A percentile compares a stretch with the other conserved stretches of the same genome.
Evolutionary conservation across 176 grass and related monocot species (phyloP).

Genomic region (Carex littledalei): DNA sequence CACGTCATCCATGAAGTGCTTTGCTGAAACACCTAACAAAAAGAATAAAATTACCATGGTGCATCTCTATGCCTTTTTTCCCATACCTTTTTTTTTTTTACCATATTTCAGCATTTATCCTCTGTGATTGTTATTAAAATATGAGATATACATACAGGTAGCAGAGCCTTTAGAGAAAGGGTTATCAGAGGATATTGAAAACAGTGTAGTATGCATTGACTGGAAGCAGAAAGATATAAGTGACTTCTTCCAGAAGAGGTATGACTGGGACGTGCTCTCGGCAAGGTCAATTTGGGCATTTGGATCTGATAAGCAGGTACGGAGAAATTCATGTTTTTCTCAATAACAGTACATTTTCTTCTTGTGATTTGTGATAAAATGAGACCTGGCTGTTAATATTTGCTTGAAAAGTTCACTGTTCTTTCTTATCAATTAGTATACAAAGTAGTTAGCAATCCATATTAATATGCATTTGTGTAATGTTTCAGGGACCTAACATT

Average conservation of each 20-base stretch:
- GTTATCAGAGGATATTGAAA: slow-evolving; percentile 94
- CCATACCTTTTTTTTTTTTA: not conserved
- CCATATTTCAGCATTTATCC: slow-evolving; percentile 5
- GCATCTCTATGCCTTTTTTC: slow-evolving; percentile 15
- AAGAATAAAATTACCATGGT: slow-evolving; percentile 99
- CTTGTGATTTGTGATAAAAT: not conserved
- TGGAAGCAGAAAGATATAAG: slow-evolving; percentile 92
- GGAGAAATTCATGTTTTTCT: not conserved
- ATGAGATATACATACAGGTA: slow-evolving; percentile 44
- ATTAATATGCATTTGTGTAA: not conserved
- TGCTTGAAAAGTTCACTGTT: not conserved
- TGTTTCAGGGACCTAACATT: slow-evolving; percentile 80
- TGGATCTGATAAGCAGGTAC: slow-evolving; percentile 92
- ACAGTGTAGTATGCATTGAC: slow-evolving; percentile 85
- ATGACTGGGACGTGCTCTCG: slow-evolving; percentile 96
- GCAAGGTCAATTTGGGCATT: slow-evolving; percentile 96
- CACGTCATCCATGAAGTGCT: slow-evolving; percentile 98
- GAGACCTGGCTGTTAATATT: not conserved
- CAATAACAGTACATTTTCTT: not conserved
- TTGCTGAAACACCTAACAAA: slow-evolving; percentile 99
- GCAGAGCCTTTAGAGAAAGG: slow-evolving; percentile 92
- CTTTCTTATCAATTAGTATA: not conserved
- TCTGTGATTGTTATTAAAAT: not conserved
- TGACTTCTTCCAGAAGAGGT: slow-evolving; percentile 93
- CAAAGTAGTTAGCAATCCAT: not conserved